phyloP scores from a whole-genome alignment of 1,284 basidiomycete species.

The Paramarasmius palmivorus region DNA sequence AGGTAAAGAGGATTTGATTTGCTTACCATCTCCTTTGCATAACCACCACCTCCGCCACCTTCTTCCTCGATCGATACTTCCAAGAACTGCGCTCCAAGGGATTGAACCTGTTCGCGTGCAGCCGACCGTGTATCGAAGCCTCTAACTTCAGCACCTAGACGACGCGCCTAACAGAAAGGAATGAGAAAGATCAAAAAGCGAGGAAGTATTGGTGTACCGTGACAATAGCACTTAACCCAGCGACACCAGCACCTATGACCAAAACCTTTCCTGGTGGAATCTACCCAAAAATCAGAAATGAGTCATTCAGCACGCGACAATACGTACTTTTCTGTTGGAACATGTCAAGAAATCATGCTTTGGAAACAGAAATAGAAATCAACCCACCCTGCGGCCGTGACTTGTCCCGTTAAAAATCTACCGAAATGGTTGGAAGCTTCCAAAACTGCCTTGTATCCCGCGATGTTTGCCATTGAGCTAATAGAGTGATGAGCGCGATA shows the following conservation, averaged over 20 bases:
- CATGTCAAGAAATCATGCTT: not conserved
- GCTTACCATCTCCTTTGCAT: conserved; percentile 63
- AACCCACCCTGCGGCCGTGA: conserved; percentile 81
- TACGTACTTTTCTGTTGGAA: conserved; percentile 20
- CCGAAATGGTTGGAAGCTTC: conserved; percentile 88
- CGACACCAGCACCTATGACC: conserved; percentile 85
- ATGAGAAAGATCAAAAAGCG: not conserved
- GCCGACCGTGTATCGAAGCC: conserved; percentile 84
- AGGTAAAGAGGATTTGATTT: not conserved
- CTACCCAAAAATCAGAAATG: conserved; percentile 34
- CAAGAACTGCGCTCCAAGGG: conserved; percentile 83
- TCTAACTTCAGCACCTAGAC: conserved; percentile 83
- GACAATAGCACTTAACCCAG: conserved; percentile 81
- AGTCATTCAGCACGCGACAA: not conserved
- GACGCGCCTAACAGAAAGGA: conserved; percentile 53
- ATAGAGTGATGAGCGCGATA: not conserved
- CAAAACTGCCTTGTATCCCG: conserved; percentile 84
- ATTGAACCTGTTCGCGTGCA: conserved; percentile 84
- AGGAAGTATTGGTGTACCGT: conserved; percentile 45
- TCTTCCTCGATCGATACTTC: conserved; percentile 79
- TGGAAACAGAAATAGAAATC: not conserved
- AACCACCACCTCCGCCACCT: conserved; percentile 77
- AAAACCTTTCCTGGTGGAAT: conserved; percentile 85
- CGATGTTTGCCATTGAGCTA: conserved; percentile 89
- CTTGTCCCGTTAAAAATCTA: conserved; percentile 84